phyloP scores from a whole-genome alignment of 352 stramenopile genomes.

The Pythium dissimile region DNA sequence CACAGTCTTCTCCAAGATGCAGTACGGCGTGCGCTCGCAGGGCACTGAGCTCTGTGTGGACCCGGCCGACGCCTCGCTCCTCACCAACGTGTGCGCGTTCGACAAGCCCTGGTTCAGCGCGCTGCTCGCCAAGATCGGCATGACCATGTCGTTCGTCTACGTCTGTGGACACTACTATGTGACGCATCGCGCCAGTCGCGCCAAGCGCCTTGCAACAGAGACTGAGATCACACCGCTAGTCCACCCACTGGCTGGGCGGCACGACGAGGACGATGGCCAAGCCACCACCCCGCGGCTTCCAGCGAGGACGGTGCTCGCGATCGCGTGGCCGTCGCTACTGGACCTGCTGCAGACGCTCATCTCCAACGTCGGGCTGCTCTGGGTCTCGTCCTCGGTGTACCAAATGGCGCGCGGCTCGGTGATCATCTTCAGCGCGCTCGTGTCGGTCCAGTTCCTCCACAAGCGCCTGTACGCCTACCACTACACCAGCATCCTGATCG shows the following conservation, averaged over 20 bases:
- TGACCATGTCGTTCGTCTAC: constrained; percentile 72
- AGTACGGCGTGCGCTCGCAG: constrained; percentile 65
- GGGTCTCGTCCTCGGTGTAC: constrained; percentile 87
- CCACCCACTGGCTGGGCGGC: too few species aligned
- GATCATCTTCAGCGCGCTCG: constrained; percentile 88
- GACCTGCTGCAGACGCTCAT: constrained; percentile 84
- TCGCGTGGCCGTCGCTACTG: constrained; percentile 69
- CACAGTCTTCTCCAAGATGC: constrained; percentile 82
- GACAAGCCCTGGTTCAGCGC: constrained; percentile 84
- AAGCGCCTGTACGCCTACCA: constrained; percentile 81
- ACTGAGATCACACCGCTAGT: constrained; percentile 25
- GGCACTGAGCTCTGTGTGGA: constrained; percentile 52
- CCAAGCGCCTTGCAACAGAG: not conserved
- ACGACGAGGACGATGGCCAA: constrained; percentile 3
- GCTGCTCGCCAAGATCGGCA: constrained; percentile 81
- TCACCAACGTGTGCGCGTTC: constrained; percentile 64
- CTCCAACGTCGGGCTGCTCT: constrained; percentile 84
- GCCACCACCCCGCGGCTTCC: constrained; percentile 27
- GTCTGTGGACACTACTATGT: constrained; percentile 48
- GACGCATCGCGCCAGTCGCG: constrained; percentile 21
- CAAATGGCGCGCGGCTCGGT: constrained; percentile 89
- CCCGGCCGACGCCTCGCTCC: constrained; percentile 15
- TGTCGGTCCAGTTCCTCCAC: constrained; percentile 78
- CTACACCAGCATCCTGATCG: constrained; percentile 74
- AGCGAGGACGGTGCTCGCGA: constrained; percentile 39